Conservation (phyloP, 768 basidiomycete genomes). For the Pulveroboletus sp. region DNA sequence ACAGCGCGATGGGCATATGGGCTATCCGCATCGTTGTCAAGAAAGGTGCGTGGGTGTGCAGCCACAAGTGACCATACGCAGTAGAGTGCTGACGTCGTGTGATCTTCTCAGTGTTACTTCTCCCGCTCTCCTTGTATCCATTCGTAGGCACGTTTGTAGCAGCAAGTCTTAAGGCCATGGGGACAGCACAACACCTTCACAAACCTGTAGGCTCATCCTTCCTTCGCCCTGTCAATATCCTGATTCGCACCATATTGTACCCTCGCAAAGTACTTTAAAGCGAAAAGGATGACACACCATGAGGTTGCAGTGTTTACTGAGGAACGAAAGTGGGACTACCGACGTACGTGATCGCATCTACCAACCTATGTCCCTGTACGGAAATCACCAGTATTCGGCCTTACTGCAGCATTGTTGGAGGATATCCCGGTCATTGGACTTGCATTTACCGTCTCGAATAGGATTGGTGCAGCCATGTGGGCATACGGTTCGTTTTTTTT, state of each 20-base stretch:
- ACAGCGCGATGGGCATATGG: slow-evolving; percentile 13
- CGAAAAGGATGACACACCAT: slow-evolving; percentile 73
- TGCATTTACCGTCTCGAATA: slow-evolving; percentile 78
- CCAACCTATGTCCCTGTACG: not conserved
- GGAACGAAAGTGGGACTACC: slow-evolving; percentile 87
- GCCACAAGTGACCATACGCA: no score
- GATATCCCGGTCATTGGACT: slow-evolving; percentile 77
- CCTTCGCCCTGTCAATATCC: not conserved
- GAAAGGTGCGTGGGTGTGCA: slow-evolving; percentile 16
- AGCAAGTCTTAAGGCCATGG: slow-evolving; percentile 62
- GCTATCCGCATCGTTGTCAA: slow-evolving; percentile 15
- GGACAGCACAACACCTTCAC: slow-evolving; percentile 66
- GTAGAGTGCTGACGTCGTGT: not conserved
- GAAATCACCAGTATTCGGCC: slow-evolving; percentile 65
- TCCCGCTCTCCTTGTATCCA: slow-evolving; percentile 65
- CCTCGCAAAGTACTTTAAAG: slow-evolving; percentile 63
- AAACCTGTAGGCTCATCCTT: slow-evolving; percentile 44
- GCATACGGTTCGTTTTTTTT: slow-evolving; percentile 55
- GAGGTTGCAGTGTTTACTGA: slow-evolving; percentile 76
- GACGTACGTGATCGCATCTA: slow-evolving; percentile 40
- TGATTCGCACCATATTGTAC: not conserved
- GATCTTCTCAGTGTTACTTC: slow-evolving; percentile 48
- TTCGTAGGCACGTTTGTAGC: slow-evolving; percentile 57
- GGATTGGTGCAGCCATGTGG: slow-evolving; percentile 95
- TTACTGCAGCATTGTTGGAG: slow-evolving; percentile 77